Evolutionary conservation across 331 rosid species (phyloP).

Genomic region (Phaseolus coccineus): DNA sequence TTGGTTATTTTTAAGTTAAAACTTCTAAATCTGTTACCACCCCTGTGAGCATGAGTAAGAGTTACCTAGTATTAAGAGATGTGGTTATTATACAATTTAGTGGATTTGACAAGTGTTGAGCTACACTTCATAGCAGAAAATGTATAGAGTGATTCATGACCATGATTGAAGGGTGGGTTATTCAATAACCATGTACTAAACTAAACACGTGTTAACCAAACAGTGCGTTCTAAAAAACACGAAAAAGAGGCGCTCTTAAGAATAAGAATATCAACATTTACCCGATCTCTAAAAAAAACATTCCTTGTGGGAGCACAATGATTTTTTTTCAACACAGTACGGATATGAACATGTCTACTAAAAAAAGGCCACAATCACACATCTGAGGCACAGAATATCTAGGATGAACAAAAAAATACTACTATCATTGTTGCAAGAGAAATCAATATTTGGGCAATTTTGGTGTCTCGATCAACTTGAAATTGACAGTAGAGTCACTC

Average conservation of each 20-base stretch:
- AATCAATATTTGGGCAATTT: conserved; percentile 31
- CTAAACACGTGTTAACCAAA: too few species aligned
- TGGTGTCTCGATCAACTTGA: conserved; percentile 66
- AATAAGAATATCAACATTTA: too few species aligned
- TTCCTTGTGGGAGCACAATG: background rate
- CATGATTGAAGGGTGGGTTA: too few species aligned
- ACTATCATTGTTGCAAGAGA: background rate
- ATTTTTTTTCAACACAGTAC: background rate
- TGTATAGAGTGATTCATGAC: too few species aligned
- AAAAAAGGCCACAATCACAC: conserved; percentile 15
- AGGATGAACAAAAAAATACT: background rate
- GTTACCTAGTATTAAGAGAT: too few species aligned
- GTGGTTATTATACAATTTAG: too few species aligned
- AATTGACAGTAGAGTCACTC: conserved; percentile 50
- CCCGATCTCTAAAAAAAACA: background rate
- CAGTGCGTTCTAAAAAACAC: too few species aligned
- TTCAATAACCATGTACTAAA: too few species aligned
- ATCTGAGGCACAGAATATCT: conserved; percentile 42
- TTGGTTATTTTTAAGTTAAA: background rate
- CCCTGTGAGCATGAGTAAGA: too few species aligned
- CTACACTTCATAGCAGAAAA: too few species aligned
- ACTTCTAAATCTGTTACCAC: background rate
- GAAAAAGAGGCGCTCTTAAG: too few species aligned
- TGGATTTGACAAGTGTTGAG: too few species aligned
- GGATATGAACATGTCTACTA: background rate